Evolutionary conservation across 2,329 filamentous ascomycete genomes (phyloP).

Genomic region (Clarireedia homoeocarpa): DNA sequence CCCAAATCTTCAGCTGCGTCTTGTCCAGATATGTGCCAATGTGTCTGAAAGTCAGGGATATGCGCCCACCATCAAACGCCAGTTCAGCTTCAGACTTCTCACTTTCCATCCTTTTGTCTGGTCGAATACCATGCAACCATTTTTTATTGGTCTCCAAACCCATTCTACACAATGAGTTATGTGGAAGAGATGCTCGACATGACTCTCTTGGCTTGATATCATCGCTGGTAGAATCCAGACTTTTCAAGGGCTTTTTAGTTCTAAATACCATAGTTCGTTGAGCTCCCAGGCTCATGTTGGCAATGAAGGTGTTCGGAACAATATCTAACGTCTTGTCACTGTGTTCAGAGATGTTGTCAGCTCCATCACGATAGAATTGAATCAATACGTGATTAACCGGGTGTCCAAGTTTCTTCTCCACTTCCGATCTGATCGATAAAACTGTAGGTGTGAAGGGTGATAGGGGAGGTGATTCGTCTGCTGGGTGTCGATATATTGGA

Average conservation of each 20-base stretch:
- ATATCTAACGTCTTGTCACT: slow-evolving; percentile 97
- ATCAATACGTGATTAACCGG: slow-evolving; percentile 85
- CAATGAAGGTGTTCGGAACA: slow-evolving; percentile 69
- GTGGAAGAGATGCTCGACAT: slow-evolving; percentile 65
- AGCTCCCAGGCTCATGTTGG: slow-evolving; percentile 89
- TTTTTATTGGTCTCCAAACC: slow-evolving; percentile 72
- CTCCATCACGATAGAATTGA: slow-evolving; percentile 82
- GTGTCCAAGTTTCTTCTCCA: slow-evolving; percentile 70
- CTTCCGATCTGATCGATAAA: slow-evolving; percentile 54
- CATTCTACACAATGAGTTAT: slow-evolving; percentile 83
- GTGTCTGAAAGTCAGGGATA: slow-evolving; percentile 83
- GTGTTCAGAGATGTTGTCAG: slow-evolving; percentile 92
- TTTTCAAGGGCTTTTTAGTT: slow-evolving; percentile 58
- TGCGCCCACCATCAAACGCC: slow-evolving; percentile 67
- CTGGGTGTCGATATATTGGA: slow-evolving; percentile 91
- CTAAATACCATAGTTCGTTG: slow-evolving; percentile 84
- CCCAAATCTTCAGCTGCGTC: slow-evolving; percentile 69
- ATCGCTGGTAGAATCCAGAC: slow-evolving; percentile 21
- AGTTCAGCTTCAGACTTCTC: slow-evolving; percentile 66
- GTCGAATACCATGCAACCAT: slow-evolving; percentile 88
- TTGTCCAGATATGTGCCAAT: slow-evolving; percentile 78
- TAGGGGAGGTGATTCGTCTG: slow-evolving; percentile 77
- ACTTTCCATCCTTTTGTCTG: slow-evolving; percentile 64
- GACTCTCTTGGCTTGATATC: slow-evolving; percentile 19
- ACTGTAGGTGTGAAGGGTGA: slow-evolving; percentile 70